A percentile compares a stretch with the other conserved stretches of the same genome.
Conservation (phyloP, 2,329 filamentous ascomycete genomes). For the Ascochyta rabiei region DNA sequence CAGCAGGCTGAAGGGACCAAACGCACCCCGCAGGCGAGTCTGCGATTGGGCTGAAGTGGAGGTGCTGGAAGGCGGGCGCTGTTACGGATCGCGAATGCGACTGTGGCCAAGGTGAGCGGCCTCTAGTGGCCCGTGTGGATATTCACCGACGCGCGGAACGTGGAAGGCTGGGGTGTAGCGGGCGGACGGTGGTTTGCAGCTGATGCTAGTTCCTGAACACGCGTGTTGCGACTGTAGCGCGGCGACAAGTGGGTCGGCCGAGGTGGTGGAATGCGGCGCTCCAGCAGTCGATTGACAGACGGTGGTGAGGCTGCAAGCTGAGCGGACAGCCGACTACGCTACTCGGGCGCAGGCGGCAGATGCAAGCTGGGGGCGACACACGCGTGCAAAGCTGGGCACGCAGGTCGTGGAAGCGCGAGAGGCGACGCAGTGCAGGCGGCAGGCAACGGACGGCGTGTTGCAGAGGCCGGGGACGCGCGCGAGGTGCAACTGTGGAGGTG, state of each 20-base stretch:
- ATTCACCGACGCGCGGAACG: slow-evolving; percentile 9
- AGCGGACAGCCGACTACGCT: slow-evolving; percentile 2
- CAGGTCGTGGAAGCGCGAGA: too few relatives aligned
- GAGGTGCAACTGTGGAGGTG: slow-evolving; percentile 9
- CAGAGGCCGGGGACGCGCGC: slow-evolving; percentile 6
- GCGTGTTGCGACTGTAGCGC: slow-evolving; percentile 12
- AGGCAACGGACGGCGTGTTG: neutral
- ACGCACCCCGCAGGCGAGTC: slow-evolving; percentile 22
- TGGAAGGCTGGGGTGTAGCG: neutral
- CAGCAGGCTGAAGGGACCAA: slow-evolving; percentile 16
- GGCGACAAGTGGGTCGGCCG: slow-evolving; percentile 19
- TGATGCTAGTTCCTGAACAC: slow-evolving; percentile 9
- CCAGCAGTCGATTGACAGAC: slow-evolving; percentile 18
- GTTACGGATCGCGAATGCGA: slow-evolving; percentile 15
- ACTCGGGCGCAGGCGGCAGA: slow-evolving; percentile 8
- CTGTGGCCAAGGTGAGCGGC: slow-evolving; percentile 20
- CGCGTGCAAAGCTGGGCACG: neutral
- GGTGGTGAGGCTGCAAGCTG: slow-evolving; percentile 25
- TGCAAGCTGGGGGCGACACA: neutral
- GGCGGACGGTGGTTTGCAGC: slow-evolving; percentile 3
- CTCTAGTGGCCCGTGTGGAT: slow-evolving; percentile 17
- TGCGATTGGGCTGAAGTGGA: slow-evolving; percentile 19
- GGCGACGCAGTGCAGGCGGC: neutral
- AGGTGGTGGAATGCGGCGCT: slow-evolving; percentile 22
- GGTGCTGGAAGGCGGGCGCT: slow-evolving; percentile 17